Evolutionary conservation across 331 rosid genomes (phyloP).

Genomic region (Quercus lobata): DNA sequence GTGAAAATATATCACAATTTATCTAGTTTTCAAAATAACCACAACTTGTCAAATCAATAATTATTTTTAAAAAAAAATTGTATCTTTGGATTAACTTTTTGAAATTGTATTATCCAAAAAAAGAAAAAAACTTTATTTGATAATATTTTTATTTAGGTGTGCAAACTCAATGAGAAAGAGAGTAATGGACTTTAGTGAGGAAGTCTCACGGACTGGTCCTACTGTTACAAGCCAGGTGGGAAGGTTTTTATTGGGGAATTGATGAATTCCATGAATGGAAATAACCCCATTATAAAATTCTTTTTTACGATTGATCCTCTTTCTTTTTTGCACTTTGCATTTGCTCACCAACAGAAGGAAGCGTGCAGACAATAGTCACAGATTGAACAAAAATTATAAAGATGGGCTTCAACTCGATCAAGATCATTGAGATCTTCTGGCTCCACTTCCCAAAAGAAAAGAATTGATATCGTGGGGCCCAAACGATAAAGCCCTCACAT

Average conservation of each 20-base stretch:
- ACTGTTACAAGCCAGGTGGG: background rate
- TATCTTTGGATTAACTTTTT: too few relatives aligned
- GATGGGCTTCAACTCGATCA: conserved; percentile 1
- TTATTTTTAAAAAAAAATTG: too few relatives aligned
- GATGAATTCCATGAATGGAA: conserved; percentile 39
- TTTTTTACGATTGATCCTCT: too few relatives aligned
- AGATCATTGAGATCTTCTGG: conserved; percentile 14
- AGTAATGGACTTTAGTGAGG: too few relatives aligned
- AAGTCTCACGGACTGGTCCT: too few relatives aligned
- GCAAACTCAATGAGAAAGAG: too few relatives aligned
- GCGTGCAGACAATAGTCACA: background rate
- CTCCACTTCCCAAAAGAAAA: conserved; percentile 10
- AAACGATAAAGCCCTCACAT: conserved; percentile 22
- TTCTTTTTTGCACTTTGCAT: background rate
- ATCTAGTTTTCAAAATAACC: too few relatives aligned
- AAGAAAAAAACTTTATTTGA: too few relatives aligned
- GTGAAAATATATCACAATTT: too few relatives aligned
- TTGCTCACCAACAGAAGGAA: background rate
- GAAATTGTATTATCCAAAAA: too few relatives aligned
- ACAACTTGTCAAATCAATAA: too few relatives aligned
- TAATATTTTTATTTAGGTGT: too few relatives aligned
- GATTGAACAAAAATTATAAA: background rate
- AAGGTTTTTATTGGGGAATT: conserved; percentile 35
- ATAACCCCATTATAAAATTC: conserved; percentile 13
- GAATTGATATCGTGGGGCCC: conserved; percentile 36